Evolutionary conservation across 2,329 filamentous ascomycete species (phyloP), one percentile per base, ranked within the genome.

Genomic region (Colletotrichum noveboracense): DNA sequence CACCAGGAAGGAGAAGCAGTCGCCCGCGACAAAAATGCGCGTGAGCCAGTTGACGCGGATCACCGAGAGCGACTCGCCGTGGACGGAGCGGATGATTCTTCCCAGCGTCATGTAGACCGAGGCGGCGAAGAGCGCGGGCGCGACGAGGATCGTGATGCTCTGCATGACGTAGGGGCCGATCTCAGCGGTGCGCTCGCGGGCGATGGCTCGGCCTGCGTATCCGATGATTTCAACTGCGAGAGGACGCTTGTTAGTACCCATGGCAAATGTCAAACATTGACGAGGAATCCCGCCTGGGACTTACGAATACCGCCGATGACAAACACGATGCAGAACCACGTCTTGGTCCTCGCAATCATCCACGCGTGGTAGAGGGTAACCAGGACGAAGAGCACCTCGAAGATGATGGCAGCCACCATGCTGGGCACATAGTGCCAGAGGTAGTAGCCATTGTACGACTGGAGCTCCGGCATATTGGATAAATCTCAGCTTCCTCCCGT

Each of bases 1-100:
- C 5, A 91, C 80, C 4, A 87, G 36, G 79, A 92, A 89, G 3
- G 87, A 88, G 7, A 90, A 65, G 5, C 91, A 79, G 77, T 92
- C 91, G 38, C 90, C 89, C 8, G 80, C 66, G 6, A 93, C 90
- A 75, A 92, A 92, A 43, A 89, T 83, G 70, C 86, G 88, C 5
- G 90, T 91, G 7, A 92, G 80, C 85, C 87, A 88, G 9, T 75
- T 76, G 21, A 81, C 78, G 8, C 76, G 80, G 24, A 87, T 80
- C 36, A 86, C 66, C 3, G 83, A 83, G 70, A 81, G 81, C 1
- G 77, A 67, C 69, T 85, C 82, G 30, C 81, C 85, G 28, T 83
- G 82, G 6, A 87, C 82, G 62, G 83, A 82, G 16, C 80, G 80
- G 68, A 89, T 85, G 30, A 88, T 78, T 13, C 88, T 83, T 8